Evolutionary conservation across 805 yeast genomes (phyloP), one percentile per base, ranked within the genome.

Genomic region (Lachancea sp.): DNA sequence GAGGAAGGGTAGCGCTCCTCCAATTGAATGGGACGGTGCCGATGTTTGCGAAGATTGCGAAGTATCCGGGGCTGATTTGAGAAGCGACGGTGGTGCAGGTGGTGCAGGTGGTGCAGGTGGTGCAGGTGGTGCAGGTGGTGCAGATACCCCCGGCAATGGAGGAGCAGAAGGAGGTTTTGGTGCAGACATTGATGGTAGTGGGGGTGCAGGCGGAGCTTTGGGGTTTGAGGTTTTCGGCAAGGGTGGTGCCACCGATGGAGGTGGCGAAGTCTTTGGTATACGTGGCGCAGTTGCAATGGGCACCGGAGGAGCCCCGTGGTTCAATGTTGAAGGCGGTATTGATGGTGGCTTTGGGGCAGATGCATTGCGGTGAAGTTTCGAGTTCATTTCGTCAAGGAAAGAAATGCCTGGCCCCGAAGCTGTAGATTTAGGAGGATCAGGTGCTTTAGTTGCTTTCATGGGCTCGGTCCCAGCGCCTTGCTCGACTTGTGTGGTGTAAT

Each of bases 1-100:
- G 36, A 77, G 64, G 49, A 78, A 77, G 5, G 84, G 83, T 18
- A 77, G 54, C 0, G 75, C 76, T 22, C 60, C 63, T 5, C 58
- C 51, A 8, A 53, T 49, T 26, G 26, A 30, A 17, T 54, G 35
- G 13, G 34, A 16, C 13, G 34, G 23, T 43, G 40, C n/a, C 45
- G 50, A 64, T 47, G 15, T 18, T 19, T 12, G 34, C 34, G 34
- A 5, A 6, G 21, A 8, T 11, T 12, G 34, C 12, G 23, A 29
- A 4, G 20, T 19, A 8, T 9, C 41, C 22, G 26, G 44, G 16
- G 55, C 40, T 15, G 51, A 39, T 35, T 36, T 15, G 26, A 11
- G 42, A 38, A 18, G 39, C 29, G 16, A 28, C n/a, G 5, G 43
- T 12, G 47, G 45, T 8, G 46, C 44, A 18, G 44, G 5, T 7